Conservation (phyloP, 176 grass and related monocot species). For the Panicum miliaceum region DNA sequence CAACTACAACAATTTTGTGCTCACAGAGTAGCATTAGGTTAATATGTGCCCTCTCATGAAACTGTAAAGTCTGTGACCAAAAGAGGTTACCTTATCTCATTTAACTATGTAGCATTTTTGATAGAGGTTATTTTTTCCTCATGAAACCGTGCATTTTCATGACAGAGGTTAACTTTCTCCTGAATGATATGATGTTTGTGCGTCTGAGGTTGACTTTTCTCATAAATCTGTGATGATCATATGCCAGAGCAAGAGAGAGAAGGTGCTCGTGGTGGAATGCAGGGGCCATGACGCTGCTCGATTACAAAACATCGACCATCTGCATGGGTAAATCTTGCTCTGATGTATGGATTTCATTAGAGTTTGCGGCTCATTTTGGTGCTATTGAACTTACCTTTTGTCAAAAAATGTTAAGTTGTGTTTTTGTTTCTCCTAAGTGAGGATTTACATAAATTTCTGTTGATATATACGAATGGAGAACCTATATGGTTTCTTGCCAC, state of each 20-base stretch:
- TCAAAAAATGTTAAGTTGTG: background rate
- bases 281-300: conserved; percentile 97
- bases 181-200: background rate
- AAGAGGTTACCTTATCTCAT: background rate
- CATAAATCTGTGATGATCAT: conserved; percentile 29
- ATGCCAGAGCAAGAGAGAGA: conserved; percentile 75
- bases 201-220: background rate
- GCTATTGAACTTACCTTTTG: background rate
- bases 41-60: background rate
- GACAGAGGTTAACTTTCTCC: background rate
- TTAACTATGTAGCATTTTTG: background rate
- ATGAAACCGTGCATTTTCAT: background rate
- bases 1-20: background rate
- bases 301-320: conserved; percentile 79
- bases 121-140: background rate
- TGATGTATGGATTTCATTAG: conserved; percentile 20
- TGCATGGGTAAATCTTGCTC: conserved; percentile 62
- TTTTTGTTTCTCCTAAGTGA: background rate
- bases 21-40: background rate
- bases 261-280: conserved; percentile 86
- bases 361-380: conserved; percentile 18
- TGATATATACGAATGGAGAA: background rate
- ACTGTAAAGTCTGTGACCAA: background rate
- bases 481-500: background rate
- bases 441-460: background rate